A percentile compares a stretch with the other conserved stretches of the same genome.
phyloP scores from a whole-genome alignment of 2,329 filamentous ascomycete species.

The Ophiostoma australiae region DNA sequence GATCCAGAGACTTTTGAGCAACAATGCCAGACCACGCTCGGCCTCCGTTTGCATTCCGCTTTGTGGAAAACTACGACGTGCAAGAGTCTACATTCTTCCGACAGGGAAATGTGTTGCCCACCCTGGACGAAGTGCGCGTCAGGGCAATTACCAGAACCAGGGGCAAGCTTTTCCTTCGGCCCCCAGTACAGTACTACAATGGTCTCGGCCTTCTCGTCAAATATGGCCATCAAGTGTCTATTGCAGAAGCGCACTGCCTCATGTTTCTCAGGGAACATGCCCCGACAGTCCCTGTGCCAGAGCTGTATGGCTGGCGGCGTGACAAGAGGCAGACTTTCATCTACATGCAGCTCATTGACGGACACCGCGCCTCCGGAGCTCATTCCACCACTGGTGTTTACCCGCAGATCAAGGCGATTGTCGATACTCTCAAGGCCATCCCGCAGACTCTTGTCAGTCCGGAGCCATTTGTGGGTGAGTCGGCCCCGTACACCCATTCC shows the following conservation, averaged over 20 bases:
- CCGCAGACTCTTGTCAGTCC: constrained; percentile 19
- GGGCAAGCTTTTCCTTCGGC: constrained; percentile 1
- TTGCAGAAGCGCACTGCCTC: constrained; percentile 30
- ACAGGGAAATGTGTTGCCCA: constrained; percentile 2
- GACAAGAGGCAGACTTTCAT: constrained; percentile 31
- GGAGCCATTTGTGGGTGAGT: constrained; percentile 20
- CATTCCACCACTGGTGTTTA: neutral
- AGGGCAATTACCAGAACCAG: too few species aligned
- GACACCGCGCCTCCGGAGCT: constrained; percentile 22
- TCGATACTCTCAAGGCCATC: neutral
- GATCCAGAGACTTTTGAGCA: neutral
- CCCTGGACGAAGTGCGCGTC: constrained; percentile 16
- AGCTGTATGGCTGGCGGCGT: constrained; percentile 28
- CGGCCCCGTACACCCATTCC: neutral
- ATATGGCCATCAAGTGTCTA: constrained; percentile 31
- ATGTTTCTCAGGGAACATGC: constrained; percentile 21
- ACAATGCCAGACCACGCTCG: neutral
- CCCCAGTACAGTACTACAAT: neutral
- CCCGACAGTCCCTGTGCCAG: constrained; percentile 27
- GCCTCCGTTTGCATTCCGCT: constrained; percentile 13
- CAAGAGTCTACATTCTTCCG: constrained; percentile 12
- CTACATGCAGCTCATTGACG: constrained; percentile 31
- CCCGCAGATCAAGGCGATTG: neutral
- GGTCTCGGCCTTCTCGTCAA: constrained; percentile 33
- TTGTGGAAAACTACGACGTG: constrained; percentile 21